Evolutionary conservation across 2,329 filamentous ascomycete genomes (phyloP).

Genomic region (Metarhizium sp.): DNA sequence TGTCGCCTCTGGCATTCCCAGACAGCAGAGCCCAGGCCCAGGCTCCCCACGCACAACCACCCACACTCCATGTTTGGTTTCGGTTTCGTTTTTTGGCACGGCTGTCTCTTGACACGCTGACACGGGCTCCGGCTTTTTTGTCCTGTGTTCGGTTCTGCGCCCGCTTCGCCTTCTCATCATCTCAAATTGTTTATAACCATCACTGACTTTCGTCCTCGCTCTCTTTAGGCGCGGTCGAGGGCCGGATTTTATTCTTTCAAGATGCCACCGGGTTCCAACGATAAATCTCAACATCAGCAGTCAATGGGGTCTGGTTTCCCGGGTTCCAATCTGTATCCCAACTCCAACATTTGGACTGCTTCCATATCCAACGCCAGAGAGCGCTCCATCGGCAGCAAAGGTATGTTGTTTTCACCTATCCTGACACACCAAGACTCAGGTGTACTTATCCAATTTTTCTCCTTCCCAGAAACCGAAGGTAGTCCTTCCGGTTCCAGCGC

Average conservation of each 20-base stretch:
- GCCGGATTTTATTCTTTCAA: conserved; percentile 26
- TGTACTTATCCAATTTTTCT: conserved; percentile 7
- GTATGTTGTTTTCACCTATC: conserved; percentile 27
- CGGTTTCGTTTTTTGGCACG: background rate
- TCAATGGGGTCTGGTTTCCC: conserved; percentile 30
- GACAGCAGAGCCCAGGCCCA: conserved; percentile 1
- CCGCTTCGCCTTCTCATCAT: conserved; percentile 5
- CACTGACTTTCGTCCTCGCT: conserved; percentile 12
- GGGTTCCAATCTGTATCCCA: conserved; percentile 25
- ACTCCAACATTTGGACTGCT: conserved; percentile 30
- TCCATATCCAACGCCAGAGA: conserved; percentile 31
- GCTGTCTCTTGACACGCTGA: background rate
- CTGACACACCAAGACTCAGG: background rate
- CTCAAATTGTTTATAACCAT: conserved; percentile 5
- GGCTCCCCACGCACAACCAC: background rate
- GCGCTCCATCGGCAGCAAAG: conserved; percentile 32
- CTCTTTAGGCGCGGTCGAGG: conserved; percentile 25
- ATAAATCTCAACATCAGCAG: conserved; percentile 22
- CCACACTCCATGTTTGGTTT: conserved; percentile 2
- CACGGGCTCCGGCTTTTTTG: background rate
- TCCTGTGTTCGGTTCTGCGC: conserved; percentile 11
- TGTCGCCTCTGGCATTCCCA: too few relatives aligned
- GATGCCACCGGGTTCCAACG: conserved; percentile 24
- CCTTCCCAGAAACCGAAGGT: conserved; percentile 18
- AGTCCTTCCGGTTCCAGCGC: conserved; percentile 59